Conservation (phyloP, 2,329 filamentous ascomycete species). For the Pleoardoris graminearum region DNA sequence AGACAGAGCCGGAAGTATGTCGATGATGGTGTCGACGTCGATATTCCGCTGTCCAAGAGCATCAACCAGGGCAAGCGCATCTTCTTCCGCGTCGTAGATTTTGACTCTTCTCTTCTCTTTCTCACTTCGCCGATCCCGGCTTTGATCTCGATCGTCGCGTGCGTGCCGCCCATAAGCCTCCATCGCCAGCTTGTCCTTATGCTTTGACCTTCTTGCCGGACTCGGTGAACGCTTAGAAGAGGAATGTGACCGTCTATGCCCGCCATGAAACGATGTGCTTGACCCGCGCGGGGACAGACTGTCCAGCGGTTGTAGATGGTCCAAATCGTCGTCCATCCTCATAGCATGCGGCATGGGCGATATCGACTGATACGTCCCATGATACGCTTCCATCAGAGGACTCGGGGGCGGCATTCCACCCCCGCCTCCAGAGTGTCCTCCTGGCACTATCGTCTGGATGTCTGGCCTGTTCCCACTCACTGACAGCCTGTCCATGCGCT, state of each 20-base stretch:
- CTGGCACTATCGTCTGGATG: constrained; percentile 41
- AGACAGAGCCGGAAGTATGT: constrained; percentile 80
- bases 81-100: constrained; percentile 83
- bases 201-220: constrained; percentile 27
- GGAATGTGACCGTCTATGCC: constrained; percentile 35
- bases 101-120: constrained; percentile 60
- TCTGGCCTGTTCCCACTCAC: constrained; percentile 52
- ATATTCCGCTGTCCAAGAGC: constrained; percentile 69
- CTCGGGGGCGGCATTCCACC: constrained; percentile 67
- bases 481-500: constrained; percentile 52
- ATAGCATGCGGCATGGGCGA: constrained; percentile 90
- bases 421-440: constrained; percentile 30
- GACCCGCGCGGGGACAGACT: constrained; percentile 38
- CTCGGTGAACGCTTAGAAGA: constrained; percentile 39
- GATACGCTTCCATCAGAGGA: constrained; percentile 88
- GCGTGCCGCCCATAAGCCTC: constrained; percentile 35
- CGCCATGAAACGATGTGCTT: constrained; percentile 28
- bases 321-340: constrained; percentile 59
- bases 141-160: constrained; percentile 25
- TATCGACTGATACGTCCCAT: constrained; percentile 89
- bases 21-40: constrained; percentile 72
- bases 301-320: constrained; percentile 46
- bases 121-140: constrained; percentile 18
- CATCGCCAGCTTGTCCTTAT: constrained; percentile 39
- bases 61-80: constrained; percentile 74